Evolutionary conservation across 176 grass and related monocot species (phyloP).

Genomic region (Alopecurus myosuroides): DNA sequence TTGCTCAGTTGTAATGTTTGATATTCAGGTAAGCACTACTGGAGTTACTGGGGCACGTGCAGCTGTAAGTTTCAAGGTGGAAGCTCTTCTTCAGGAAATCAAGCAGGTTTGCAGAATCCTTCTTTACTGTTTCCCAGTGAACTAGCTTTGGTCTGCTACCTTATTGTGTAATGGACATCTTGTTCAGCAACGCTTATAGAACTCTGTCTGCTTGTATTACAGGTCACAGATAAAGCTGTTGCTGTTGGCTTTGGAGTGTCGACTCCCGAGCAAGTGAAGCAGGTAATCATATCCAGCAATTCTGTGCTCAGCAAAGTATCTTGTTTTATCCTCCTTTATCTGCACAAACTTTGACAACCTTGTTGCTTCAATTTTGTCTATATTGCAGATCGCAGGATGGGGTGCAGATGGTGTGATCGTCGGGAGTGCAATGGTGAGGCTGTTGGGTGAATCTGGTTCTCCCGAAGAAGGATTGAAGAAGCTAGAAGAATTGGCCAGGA

Average conservation of each 20-base stretch:
- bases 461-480: constrained; percentile 87
- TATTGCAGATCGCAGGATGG: constrained; percentile 66
- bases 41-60: constrained; percentile 84
- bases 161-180: not conserved
- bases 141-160: not conserved
- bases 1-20: constrained; percentile 15
- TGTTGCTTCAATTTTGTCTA: not conserved
- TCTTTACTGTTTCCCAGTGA: not conserved
- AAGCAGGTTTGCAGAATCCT: constrained; percentile 57
- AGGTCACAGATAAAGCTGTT: constrained; percentile 90
- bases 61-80: constrained; percentile 65
- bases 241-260: constrained; percentile 98
- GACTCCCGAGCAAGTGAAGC: constrained; percentile 81
- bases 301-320: constrained; percentile 7
- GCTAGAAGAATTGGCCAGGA: constrained; percentile 68
- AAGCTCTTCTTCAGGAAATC: constrained; percentile 90
- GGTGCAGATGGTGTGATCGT: constrained; percentile 95
- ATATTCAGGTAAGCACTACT: constrained; percentile 78
- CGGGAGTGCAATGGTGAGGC: constrained; percentile 85
- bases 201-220: constrained; percentile 17
- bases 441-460: constrained; percentile 62
- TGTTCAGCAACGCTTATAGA: not conserved
- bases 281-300: constrained; percentile 41
- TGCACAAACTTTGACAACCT: not conserved
- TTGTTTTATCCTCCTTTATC: not conserved